Conservation (phyloP, 2,329 filamentous ascomycete species). For the Colletotrichum tropicale region DNA sequence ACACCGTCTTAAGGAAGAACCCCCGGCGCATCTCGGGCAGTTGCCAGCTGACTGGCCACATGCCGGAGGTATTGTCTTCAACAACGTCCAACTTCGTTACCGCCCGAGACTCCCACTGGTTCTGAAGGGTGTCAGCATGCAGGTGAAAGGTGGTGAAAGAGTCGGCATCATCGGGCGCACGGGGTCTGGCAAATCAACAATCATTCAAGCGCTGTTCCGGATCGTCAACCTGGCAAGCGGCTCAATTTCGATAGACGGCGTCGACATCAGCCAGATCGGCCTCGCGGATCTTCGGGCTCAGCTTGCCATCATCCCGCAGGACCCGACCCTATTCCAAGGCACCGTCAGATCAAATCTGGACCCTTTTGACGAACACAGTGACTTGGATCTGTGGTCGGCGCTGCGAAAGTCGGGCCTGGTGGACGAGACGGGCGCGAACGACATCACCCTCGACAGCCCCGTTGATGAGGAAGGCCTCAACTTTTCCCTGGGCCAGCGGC, state of each 20-base stretch:
- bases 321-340: conserved; percentile 81
- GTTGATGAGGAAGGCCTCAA: conserved; percentile 68
- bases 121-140: conserved; percentile 59
- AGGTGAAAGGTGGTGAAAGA: conserved; percentile 67
- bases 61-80: conserved; percentile 78
- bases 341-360: conserved; percentile 55
- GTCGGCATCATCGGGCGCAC: conserved; percentile 77
- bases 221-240: conserved; percentile 73
- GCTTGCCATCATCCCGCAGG: conserved; percentile 68
- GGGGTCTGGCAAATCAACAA: not conserved
- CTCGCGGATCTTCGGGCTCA: conserved; percentile 72
- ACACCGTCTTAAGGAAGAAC: conserved; percentile 83
- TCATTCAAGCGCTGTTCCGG: conserved; percentile 69
- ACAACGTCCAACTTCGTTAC: conserved; percentile 79
- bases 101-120: conserved; percentile 74
- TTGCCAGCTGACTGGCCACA: conserved; percentile 77
- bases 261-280: conserved; percentile 75
- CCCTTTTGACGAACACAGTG: conserved; percentile 72
- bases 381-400: conserved; percentile 58
- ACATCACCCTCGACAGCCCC: conserved; percentile 66
- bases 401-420: conserved; percentile 59
- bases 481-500: conserved; percentile 24
- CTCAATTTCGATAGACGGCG: conserved; percentile 70
- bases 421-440: not conserved
- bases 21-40: conserved; percentile 76